Conservation (phyloP, 768 basidiomycete genomes). For the Boletus coccyginus region DNA sequence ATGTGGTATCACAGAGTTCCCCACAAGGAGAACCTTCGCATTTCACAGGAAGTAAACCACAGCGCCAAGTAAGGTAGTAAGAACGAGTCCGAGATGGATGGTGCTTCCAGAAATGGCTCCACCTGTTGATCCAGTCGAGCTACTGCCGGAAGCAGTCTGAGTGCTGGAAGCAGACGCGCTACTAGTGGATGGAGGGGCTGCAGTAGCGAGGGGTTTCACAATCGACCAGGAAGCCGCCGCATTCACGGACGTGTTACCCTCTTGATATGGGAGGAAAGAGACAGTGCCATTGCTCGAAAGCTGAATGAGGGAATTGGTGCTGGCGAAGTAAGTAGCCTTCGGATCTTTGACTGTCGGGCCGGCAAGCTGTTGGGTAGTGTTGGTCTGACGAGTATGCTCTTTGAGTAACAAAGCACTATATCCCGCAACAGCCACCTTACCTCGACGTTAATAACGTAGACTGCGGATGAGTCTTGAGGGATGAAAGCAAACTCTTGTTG, state of each 20-base stretch:
- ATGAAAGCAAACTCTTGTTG: slow-evolving; percentile 78
- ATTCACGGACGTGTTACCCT: slow-evolving; percentile 43
- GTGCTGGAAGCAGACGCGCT: slow-evolving; percentile 20
- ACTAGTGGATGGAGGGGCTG: slow-evolving; percentile 36
- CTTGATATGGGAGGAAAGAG: slow-evolving; percentile 57
- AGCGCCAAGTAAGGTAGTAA: slow-evolving; percentile 13
- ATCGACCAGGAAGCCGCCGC: slow-evolving; percentile 47
- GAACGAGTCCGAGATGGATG: slow-evolving; percentile 13
- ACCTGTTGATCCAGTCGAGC: slow-evolving; percentile 10
- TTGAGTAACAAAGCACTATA: slow-evolving; percentile 2
- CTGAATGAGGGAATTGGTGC: slow-evolving; percentile 61
- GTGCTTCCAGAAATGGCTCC: slow-evolving; percentile 11
- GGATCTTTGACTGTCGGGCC: slow-evolving; percentile 63
- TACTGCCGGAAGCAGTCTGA: slow-evolving; percentile 10
- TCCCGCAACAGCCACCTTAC: slow-evolving; percentile 28
- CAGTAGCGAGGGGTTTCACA: slow-evolving; percentile 44
- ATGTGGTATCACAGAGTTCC: slow-evolving; percentile 7
- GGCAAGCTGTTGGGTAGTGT: slow-evolving; percentile 58
- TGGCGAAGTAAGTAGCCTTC: slow-evolving; percentile 60
- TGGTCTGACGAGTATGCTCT: slow-evolving; percentile 39
- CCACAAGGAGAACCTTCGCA: not conserved
- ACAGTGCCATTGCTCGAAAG: slow-evolving; percentile 59
- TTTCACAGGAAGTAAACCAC: slow-evolving; percentile 16
- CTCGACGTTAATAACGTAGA: slow-evolving; percentile 74
- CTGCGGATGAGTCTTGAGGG: slow-evolving; percentile 66